These are phyloP conservation scores for Neopestalotiopsis clavispora DNA, from an alignment of 2,329 filamentous ascomycete species.

Conservation along the genomic window DNA sequence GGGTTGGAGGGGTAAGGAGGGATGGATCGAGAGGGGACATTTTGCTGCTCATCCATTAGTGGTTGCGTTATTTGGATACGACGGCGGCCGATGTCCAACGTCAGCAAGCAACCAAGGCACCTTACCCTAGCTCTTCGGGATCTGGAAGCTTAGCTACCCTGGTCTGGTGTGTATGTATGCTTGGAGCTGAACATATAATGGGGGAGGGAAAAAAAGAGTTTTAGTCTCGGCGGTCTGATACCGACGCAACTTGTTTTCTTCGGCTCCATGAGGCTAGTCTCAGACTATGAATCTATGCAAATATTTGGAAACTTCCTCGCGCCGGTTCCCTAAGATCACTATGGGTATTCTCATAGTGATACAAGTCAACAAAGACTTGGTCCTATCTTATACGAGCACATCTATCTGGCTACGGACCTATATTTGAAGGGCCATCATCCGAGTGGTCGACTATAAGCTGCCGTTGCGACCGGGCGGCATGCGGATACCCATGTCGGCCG, in stretches of 20 bases:
- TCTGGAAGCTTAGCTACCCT: conserved; percentile 7
- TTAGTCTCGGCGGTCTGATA: too few relatives aligned
- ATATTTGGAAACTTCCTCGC: too few relatives aligned
- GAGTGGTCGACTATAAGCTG: conserved; percentile 39
- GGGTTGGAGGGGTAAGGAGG: too few relatives aligned
- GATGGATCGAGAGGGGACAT: background rate
- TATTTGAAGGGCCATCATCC: background rate
- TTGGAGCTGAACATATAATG: background rate
- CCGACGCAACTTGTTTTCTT: too few relatives aligned
- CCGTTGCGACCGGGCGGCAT: conserved; percentile 54
- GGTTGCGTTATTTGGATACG: background rate
- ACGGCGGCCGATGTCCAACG: conserved; percentile 17
- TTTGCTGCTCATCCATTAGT: background rate
- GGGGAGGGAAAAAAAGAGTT: too few relatives aligned
- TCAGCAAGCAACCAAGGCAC: conserved; percentile 13
- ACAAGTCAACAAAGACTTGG: too few relatives aligned
- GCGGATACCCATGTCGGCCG: conserved; percentile 52
- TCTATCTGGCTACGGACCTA: background rate
- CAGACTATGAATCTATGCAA: too few relatives aligned
- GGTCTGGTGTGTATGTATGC: background rate
- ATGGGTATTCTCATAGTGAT: too few relatives aligned
- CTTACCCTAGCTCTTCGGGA: background rate
- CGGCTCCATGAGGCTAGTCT: too few relatives aligned
- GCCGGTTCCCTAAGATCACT: too few relatives aligned
- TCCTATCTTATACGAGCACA: too few relatives aligned